Percentiles rank a stretch among this genome's conserved stretches.
Conservation (phyloP, 2,329 filamentous ascomycete species). For the Talaromyces pinophilus region DNA sequence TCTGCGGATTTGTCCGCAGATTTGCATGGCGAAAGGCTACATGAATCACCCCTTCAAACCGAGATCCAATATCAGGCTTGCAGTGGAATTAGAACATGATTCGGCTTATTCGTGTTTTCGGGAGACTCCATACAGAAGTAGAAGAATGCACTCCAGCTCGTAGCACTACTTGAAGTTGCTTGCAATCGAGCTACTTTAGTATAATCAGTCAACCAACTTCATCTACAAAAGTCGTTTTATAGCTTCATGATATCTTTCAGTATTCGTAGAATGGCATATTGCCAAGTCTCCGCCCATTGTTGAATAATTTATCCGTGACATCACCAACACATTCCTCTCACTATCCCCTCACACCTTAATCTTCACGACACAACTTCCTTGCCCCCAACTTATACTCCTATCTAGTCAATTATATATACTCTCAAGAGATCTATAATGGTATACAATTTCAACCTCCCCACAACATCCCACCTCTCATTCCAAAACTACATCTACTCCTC, state of each 20-base stretch:
- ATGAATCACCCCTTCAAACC: background rate
- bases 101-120: background rate
- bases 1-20: background rate
- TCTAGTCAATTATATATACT: background rate
- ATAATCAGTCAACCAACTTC: background rate
- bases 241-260: background rate
- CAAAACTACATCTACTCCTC: constrained; percentile 73
- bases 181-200: background rate
- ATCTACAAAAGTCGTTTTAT: background rate
- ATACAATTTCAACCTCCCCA: constrained; percentile 83
- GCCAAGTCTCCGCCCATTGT: constrained; percentile 1
- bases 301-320: constrained; percentile 25
- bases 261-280: background rate
- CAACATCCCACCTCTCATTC: constrained; percentile 84
- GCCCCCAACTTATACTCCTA: background rate
- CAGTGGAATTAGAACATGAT: background rate
- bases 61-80: background rate
- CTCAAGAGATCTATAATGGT: constrained; percentile 63
- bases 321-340: constrained; percentile 21
- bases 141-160: background rate
- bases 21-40: background rate
- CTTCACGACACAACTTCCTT: background rate
- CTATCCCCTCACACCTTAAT: background rate
- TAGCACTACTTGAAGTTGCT: background rate
- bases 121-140: background rate